A percentile compares a stretch with the other conserved stretches of the same genome.
These are phyloP conservation scores for Starmerella sp. DNA, from an alignment of 805 yeast genomes.

Conservation along the genomic window DNA sequence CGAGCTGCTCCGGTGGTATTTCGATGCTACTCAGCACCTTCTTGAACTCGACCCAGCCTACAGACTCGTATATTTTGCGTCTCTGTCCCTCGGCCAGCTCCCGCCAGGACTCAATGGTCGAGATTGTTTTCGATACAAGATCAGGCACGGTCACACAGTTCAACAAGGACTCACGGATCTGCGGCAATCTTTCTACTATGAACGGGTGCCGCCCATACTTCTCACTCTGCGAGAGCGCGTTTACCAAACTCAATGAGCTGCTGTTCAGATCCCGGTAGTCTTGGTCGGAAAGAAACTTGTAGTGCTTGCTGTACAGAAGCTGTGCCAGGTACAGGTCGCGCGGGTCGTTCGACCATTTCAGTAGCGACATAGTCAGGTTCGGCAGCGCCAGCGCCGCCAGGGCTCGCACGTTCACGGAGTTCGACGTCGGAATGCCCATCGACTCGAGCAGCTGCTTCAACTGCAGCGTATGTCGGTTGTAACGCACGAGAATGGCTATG, in stretches of 20 bases:
- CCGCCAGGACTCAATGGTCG: background rate
- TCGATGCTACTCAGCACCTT: background rate
- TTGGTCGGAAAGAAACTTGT: background rate
- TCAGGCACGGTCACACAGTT: background rate
- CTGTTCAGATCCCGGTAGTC: background rate
- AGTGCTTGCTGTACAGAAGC: slow-evolving; percentile 11
- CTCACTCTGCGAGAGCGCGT: background rate
- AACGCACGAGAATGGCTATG: slow-evolving; percentile 15
- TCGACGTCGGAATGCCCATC: slow-evolving; percentile 2
- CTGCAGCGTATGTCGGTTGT: slow-evolving; percentile 5
- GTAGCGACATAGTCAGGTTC: slow-evolving; percentile 12
- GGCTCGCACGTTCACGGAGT: slow-evolving; percentile 5
- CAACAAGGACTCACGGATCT: background rate
- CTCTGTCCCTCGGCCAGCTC: background rate
- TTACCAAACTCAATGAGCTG: background rate
- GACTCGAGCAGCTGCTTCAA: background rate
- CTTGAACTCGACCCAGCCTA: slow-evolving; percentile 1
- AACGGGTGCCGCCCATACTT: background rate
- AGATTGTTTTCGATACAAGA: background rate
- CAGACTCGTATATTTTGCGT: background rate
- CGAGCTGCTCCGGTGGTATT: background rate
- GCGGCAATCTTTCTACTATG: background rate
- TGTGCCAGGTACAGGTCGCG: slow-evolving; percentile 14
- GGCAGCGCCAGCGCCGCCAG: slow-evolving; percentile 4
- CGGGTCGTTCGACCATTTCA: slow-evolving; percentile 12